Conservation (phyloP, 768 basidiomycete genomes). For the Phallus indusiatus region DNA sequence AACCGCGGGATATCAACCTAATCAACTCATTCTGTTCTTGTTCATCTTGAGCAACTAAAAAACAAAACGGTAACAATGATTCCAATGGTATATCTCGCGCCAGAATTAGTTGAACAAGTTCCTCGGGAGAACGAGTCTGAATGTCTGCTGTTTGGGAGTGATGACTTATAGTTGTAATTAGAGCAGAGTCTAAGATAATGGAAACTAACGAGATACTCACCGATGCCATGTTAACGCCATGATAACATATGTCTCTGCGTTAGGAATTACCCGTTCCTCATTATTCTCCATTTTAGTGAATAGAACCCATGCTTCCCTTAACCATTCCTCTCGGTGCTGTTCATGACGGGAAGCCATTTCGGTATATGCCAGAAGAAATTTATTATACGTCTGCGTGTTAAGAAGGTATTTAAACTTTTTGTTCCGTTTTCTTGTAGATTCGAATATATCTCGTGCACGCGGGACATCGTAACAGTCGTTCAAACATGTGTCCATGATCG, state of each 20-base stretch:
- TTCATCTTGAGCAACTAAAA: conserved; percentile 40
- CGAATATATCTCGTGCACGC: conserved; percentile 68
- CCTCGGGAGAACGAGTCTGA: conserved; percentile 10
- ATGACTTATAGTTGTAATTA: conserved; percentile 12
- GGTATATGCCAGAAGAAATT: conserved; percentile 56
- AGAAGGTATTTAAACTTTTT: conserved; percentile 35
- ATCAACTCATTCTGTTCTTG: conserved; percentile 32
- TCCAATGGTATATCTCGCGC: conserved; percentile 41
- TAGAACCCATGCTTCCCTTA: conserved; percentile 51
- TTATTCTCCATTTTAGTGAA: conserved; percentile 47
- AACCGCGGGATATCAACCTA: conserved; percentile 46
- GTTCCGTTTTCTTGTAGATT: conserved; percentile 36
- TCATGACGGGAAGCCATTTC: conserved; percentile 46
- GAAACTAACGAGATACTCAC: conserved; percentile 25
- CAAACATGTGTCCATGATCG: conserved; percentile 79
- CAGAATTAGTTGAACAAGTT: conserved; percentile 36
- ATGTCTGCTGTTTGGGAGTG: conserved; percentile 6
- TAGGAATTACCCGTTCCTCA: conserved; percentile 39
- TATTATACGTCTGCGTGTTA: conserved; percentile 45
- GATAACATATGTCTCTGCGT: conserved; percentile 53
- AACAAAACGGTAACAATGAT: conserved; percentile 44
- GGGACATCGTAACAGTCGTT: conserved; percentile 65
- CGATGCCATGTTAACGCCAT: conserved; percentile 54
- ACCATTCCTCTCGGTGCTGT: conserved; percentile 41
- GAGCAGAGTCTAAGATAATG: not conserved